These are phyloP conservation scores for Colletotrichum abscissum DNA, from an alignment of 2,329 filamentous ascomycete species.

Conservation along the genomic window DNA sequence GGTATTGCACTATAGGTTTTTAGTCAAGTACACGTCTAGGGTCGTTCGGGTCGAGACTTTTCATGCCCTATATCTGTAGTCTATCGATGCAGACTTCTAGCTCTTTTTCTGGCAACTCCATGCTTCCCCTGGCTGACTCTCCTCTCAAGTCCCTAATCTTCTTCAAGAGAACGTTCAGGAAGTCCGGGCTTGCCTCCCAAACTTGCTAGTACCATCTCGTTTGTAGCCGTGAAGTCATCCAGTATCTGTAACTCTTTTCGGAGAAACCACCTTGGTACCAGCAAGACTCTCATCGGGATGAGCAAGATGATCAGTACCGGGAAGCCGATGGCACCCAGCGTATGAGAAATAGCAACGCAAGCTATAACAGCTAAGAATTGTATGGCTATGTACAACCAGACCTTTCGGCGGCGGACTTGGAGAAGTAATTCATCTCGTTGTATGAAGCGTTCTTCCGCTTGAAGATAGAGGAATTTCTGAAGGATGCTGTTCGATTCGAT, in stretches of 20 bases:
- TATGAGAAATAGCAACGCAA: slow-evolving; percentile 69
- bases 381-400: slow-evolving; percentile 61
- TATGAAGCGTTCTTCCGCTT: slow-evolving; percentile 57
- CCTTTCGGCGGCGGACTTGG: slow-evolving; percentile 54
- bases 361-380: slow-evolving; percentile 63
- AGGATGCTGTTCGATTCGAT: slow-evolving; percentile 66
- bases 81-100: slow-evolving; percentile 37
- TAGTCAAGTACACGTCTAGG: too few species aligned
- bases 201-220: slow-evolving; percentile 63
- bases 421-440: slow-evolving; percentile 58
- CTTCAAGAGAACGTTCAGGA: slow-evolving; percentile 41
- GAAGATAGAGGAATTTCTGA: slow-evolving; percentile 49
- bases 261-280: slow-evolving; percentile 62
- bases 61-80: background rate
- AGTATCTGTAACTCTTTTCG: slow-evolving; percentile 59
- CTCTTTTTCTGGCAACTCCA: slow-evolving; percentile 39
- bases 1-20: too few species aligned
- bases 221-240: slow-evolving; percentile 65
- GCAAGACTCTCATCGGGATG: slow-evolving; percentile 63
- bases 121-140: slow-evolving; percentile 32
- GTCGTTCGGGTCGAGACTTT: too few species aligned
- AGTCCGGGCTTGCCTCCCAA: slow-evolving; percentile 59
- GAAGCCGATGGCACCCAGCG: slow-evolving; percentile 69
- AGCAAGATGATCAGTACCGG: slow-evolving; percentile 67
- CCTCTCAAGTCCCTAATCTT: slow-evolving; percentile 39